A percentile compares a stretch with the other conserved stretches of the same genome.
Evolutionary conservation across 306 rosid species (phyloP).

Genomic region (Lathyrus sativus): DNA sequence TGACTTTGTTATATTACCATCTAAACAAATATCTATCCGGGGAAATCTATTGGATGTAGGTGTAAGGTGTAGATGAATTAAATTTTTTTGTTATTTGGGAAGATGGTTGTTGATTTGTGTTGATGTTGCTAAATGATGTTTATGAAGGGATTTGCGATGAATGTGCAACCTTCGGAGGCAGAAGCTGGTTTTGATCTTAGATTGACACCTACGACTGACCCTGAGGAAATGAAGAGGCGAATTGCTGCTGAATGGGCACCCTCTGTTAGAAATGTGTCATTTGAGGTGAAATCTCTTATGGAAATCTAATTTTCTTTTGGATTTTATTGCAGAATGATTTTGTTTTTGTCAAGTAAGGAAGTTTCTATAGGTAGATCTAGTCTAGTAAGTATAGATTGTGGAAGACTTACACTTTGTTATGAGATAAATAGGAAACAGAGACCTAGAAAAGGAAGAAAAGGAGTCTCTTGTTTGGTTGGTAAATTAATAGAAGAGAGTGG

Average conservation of each 20-base stretch:
- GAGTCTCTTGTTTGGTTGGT: not conserved
- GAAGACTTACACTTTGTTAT: not conserved
- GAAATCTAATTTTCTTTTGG: constrained; percentile 1
- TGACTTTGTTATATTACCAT: not conserved
- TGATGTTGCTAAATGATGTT: constrained; percentile 20
- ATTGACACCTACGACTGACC: constrained; percentile 69
- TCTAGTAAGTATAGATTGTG: constrained; percentile 8
- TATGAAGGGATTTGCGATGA: constrained; percentile 87
- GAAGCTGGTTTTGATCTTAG: constrained; percentile 87
- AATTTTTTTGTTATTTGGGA: not conserved
- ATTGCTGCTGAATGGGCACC: constrained; percentile 90
- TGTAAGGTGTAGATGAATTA: not conserved
- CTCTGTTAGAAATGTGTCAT: constrained; percentile 69
- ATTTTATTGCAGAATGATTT: constrained; percentile 5
- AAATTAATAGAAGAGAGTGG: not conserved
- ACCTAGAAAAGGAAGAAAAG: not conserved
- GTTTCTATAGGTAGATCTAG: constrained; percentile 3
- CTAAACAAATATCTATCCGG: not conserved
- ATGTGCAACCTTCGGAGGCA: constrained; percentile 89
- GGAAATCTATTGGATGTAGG: not conserved
- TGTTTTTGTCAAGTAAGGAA: not conserved
- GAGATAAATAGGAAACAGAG: not conserved
- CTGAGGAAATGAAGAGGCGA: constrained; percentile 62
- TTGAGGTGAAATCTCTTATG: constrained; percentile 49
- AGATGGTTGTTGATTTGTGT: not conserved